Evolutionary conservation across 108 stramenopile species (phyloP).

Genomic region (Cylindrotheca fusiformis): DNA sequence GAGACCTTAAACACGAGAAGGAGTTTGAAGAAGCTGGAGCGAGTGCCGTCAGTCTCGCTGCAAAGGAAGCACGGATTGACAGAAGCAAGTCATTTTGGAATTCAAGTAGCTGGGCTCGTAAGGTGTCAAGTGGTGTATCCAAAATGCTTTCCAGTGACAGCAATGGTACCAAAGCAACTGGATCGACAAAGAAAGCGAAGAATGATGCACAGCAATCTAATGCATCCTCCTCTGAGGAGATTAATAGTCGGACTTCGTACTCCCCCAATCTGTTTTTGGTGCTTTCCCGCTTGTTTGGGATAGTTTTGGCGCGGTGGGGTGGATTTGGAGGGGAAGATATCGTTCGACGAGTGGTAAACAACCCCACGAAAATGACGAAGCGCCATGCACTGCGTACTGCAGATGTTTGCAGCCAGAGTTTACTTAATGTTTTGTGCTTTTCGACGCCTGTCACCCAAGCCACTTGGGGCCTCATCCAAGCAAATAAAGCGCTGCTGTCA

Average conservation of each 20-base stretch:
- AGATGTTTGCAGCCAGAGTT: conserved; percentile 58
- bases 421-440: conserved; percentile 78
- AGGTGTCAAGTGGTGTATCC: conserved; percentile 44
- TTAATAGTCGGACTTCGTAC: conserved; percentile 5
- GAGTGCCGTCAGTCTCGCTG: conserved; percentile 60
- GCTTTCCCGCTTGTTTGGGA: conserved; percentile 53
- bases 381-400: conserved; percentile 42
- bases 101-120: conserved; percentile 73
- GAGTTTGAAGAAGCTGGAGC: conserved; percentile 53
- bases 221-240: not conserved
- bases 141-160: conserved; percentile 29
- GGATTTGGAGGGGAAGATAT: conserved; percentile 68
- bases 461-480: conserved; percentile 72
- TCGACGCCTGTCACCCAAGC: conserved; percentile 54
- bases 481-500: conserved; percentile 37
- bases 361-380: conserved; percentile 21
- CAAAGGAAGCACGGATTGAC: conserved; percentile 80
- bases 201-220: conserved; percentile 51
- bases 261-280: conserved; percentile 27
- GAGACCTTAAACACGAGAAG: conserved; percentile 74
- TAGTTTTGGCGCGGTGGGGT: conserved; percentile 85
- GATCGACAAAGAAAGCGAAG: conserved; percentile 16
- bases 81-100: conserved; percentile 75
- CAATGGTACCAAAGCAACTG: conserved; percentile 26
- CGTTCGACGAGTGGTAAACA: conserved; percentile 28